phyloP scores from a whole-genome alignment of 2,329 filamentous ascomycete genomes.

The Helicocarpus griseus region DNA sequence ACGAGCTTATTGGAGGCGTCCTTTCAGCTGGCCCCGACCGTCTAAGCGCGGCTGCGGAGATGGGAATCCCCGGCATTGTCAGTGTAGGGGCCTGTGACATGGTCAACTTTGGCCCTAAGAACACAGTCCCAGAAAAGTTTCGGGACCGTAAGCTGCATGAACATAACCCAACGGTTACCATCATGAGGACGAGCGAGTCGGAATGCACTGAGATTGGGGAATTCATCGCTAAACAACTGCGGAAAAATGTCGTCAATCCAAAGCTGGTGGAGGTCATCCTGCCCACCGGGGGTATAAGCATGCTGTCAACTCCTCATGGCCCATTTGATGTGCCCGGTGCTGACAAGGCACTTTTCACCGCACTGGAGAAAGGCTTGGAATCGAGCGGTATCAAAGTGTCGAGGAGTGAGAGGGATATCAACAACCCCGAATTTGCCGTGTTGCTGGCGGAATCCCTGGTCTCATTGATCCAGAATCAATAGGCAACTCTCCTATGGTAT shows the following conservation, averaged over 20 bases:
- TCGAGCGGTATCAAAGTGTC: background rate
- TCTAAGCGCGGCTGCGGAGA: slow-evolving; percentile 47
- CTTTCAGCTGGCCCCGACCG: slow-evolving; percentile 50
- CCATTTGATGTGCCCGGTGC: slow-evolving; percentile 45
- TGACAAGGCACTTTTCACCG: slow-evolving; percentile 31
- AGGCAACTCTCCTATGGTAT: too few species aligned
- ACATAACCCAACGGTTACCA: slow-evolving; percentile 57
- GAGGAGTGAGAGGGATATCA: slow-evolving; percentile 14
- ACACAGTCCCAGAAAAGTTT: slow-evolving; percentile 48
- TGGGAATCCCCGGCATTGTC: slow-evolving; percentile 50
- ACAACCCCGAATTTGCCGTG: slow-evolving; percentile 22
- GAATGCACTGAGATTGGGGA: slow-evolving; percentile 48
- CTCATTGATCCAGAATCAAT: slow-evolving; percentile 11
- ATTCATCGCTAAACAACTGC: slow-evolving; percentile 48
- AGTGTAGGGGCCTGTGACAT: slow-evolving; percentile 50
- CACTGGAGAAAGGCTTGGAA: background rate
- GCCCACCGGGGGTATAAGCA: slow-evolving; percentile 52
- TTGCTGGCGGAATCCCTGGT: slow-evolving; percentile 16
- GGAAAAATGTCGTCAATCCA: slow-evolving; percentile 27
- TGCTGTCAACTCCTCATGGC: slow-evolving; percentile 45
- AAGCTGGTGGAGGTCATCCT: slow-evolving; percentile 47
- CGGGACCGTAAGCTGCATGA: slow-evolving; percentile 44
- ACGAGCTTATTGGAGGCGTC: slow-evolving; percentile 53
- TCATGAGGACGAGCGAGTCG: slow-evolving; percentile 53
- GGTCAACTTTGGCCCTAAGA: slow-evolving; percentile 52